These are phyloP conservation scores for Rhizophagus clarus DNA, from an alignment of 192 early-diverging fungal species.

Conservation along the genomic window DNA sequence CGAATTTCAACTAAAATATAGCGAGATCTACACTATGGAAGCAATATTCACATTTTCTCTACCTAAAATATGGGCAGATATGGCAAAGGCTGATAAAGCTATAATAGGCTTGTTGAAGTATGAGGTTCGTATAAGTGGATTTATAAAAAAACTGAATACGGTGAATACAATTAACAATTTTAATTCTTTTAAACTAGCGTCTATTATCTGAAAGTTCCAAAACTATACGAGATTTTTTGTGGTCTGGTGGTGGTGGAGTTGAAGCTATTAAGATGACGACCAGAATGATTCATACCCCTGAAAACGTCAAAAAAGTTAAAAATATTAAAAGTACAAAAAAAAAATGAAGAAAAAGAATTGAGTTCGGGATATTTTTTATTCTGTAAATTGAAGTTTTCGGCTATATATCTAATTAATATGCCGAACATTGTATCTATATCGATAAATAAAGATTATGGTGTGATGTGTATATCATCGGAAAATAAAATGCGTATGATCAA, in stretches of 20 bases:
- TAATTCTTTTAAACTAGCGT: conserved; percentile 17
- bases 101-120: conserved; percentile 28
- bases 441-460: no score
- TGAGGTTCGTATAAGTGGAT: conserved; percentile 23
- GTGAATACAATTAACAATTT: neutral
- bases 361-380: no score
- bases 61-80: conserved; percentile 24
- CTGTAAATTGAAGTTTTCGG: no score
- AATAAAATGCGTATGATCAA: no score
- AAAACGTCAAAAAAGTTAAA: neutral
- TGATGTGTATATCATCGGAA: no score
- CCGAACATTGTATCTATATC: no score
- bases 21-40: conserved; percentile 19
- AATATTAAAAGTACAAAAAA: no score
- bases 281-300: conserved; percentile 4
- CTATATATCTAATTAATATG: no score
- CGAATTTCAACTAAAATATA: conserved; percentile 20
- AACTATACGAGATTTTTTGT: conserved; percentile 27
- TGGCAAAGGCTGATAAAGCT: conserved; percentile 11
- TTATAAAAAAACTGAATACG: neutral
- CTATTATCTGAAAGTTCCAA: conserved; percentile 29
- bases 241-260: neutral
- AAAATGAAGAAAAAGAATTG: no score
- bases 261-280: conserved; percentile 26
- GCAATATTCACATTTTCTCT: conserved; percentile 20